Evolutionary conservation across 2,329 filamentous ascomycete species (phyloP), one percentile per base, ranked within the genome.

Genomic region (Dactylella cylindrospora): DNA sequence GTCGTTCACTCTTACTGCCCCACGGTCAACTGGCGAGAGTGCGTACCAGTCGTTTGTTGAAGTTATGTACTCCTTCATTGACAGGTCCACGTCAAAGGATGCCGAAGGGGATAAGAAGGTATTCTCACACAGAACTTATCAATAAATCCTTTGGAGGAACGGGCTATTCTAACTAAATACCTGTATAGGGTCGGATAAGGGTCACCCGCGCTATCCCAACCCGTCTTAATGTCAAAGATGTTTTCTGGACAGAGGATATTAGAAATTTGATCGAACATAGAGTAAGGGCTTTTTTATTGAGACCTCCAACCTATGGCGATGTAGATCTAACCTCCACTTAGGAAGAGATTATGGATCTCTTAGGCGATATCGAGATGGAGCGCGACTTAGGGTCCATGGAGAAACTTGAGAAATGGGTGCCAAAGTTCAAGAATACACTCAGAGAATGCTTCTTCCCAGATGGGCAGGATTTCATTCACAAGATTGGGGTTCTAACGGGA

Each of bases 381-480:
- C 23, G 38, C 6, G 49, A 49, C 33, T 31, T 25, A 7, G 50
- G 44, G 3, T 40, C 22, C 13, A 44, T 39, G 13, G 57, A 50
- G 25, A 50, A 32, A 39, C 47, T 35, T 17, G n/a, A 36, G 8
- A 62, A 62, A 17, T 62, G 57, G 57, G 40, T 29, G 22, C 57
- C 57, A 4, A 39, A 43, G 23, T 15, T 49, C 22, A 62, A 51
- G 20, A 44, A 62, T 12, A 41, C 43, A 3, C 54, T 62, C 29
- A 33, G 44, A n/a, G 57, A 62, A 26, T 62, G 57, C 20, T 62
- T 62, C 31, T 54, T 54, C n/a, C 40, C 33, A 20, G 57, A 62
- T 20, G 44, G 44, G 2, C 15, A 13, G 5, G 57, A 62, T 26
- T n/a, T 43, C 8, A 39, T 62, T 19, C 8, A 25, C 13, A 31